These are phyloP conservation scores for Rubus parviflorus DNA, from an alignment of 306 rosid genomes.

Conservation along the genomic window DNA sequence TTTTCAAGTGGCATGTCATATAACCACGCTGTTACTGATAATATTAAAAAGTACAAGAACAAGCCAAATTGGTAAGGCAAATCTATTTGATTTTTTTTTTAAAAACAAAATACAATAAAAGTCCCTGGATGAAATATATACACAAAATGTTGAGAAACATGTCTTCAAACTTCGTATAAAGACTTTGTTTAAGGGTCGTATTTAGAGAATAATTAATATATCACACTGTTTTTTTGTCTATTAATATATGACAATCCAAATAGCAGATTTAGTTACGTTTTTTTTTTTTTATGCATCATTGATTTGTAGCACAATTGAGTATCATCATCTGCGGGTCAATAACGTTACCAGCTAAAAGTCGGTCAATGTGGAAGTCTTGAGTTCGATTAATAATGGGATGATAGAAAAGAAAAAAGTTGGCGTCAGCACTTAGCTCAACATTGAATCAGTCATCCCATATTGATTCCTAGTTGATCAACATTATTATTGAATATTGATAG, in stretches of 20 bases:
- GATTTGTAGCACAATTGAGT: background rate
- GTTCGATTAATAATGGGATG: background rate
- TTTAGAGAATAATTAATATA: background rate
- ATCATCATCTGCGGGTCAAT: constrained; percentile 1
- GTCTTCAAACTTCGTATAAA: background rate
- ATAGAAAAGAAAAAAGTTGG: background rate
- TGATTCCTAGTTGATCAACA: background rate
- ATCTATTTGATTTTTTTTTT: background rate
- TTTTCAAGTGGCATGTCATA: background rate
- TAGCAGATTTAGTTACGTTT: too few species aligned
- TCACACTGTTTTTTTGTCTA: too few species aligned
- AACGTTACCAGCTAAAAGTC: background rate
- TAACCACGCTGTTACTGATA: background rate
- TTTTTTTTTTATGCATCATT: background rate
- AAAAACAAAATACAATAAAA: background rate
- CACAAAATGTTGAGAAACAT: background rate
- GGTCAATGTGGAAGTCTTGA: background rate
- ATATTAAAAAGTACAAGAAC: background rate
- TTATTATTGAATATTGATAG: background rate
- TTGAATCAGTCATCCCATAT: background rate
- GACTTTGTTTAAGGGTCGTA: background rate
- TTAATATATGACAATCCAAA: background rate
- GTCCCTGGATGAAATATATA: too few species aligned
- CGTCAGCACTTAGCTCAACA: background rate
- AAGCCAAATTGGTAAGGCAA: background rate